Conservation (phyloP, 345 rosid genomes). For the Abelmoschus esculentus region DNA sequence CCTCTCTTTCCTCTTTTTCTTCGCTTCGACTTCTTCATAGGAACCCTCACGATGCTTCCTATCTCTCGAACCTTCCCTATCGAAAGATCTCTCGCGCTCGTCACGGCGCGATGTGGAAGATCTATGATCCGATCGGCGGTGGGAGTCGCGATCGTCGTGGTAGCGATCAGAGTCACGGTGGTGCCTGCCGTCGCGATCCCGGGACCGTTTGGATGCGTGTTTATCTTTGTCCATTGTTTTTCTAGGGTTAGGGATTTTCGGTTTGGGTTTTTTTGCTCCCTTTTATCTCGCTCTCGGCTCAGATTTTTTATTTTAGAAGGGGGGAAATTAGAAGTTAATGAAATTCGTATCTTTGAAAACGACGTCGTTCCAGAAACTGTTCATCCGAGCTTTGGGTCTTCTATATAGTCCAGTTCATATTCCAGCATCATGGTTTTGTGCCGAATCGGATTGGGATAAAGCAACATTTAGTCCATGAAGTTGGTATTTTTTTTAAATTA, state of each 20-base stretch:
- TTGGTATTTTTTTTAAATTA: no score
- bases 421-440: no score
- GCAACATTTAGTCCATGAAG: no score
- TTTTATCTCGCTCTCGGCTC: neutral
- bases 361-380: no score
- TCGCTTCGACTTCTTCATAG: conserved; percentile 31
- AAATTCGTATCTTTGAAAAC: no score
- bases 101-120: conserved; percentile 35
- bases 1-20: conserved; percentile 32
- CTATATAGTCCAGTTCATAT: no score
- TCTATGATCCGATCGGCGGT: conserved; percentile 47
- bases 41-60: conserved; percentile 27
- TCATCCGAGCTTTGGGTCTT: no score
- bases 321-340: neutral
- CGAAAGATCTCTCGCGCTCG: conserved; percentile 28
- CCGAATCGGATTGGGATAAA: no score
- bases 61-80: conserved; percentile 27
- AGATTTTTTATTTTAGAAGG: neutral
- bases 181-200: conserved; percentile 42
- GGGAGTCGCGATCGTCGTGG: conserved; percentile 34
- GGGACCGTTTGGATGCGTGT: conserved; percentile 35
- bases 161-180: conserved; percentile 40
- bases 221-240: conserved; percentile 41
- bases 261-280: neutral
- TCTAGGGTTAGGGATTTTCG: conserved; percentile 25